phyloP scores from a whole-genome alignment of 164 flowering plant species.

The Hamamelis virginiana region DNA sequence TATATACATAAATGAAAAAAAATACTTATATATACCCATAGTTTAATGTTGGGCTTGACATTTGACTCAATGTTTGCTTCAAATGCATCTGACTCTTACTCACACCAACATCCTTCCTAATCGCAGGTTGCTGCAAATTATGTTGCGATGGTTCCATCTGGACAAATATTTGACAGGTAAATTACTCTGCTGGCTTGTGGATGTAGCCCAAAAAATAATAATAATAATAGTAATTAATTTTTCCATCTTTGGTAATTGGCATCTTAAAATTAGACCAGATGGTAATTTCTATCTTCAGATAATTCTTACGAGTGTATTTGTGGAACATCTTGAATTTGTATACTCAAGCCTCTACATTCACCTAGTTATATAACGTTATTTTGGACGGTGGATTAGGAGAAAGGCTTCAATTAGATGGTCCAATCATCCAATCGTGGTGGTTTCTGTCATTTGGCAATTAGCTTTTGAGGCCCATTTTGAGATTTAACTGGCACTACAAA shows the following conservation, averaged over 20 bases:
- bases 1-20: too few relatives aligned
- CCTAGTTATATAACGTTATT: neutral
- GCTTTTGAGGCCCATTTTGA: neutral
- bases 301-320: too few relatives aligned
- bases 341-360: neutral
- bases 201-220: neutral
- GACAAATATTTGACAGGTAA: slow-evolving; percentile 96
- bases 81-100: slow-evolving; percentile 4
- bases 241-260: neutral
- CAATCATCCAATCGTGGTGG: neutral
- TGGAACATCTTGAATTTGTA: neutral
- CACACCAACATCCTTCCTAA: slow-evolving; percentile 3
- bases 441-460: neutral
- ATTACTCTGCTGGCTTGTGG: neutral
- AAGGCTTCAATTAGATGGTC: neutral
- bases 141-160: slow-evolving; percentile 98
- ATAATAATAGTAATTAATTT: too few relatives aligned
- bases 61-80: neutral
- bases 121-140: slow-evolving; percentile 93
- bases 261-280: too few relatives aligned
- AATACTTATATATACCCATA: too few relatives aligned
- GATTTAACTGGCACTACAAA: neutral
- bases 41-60: neutral
- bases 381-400: neutral
- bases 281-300: too few relatives aligned